These are phyloP conservation scores for Citrus medica DNA, from an alignment of 345 rosid species.

Conservation along the genomic window DNA sequence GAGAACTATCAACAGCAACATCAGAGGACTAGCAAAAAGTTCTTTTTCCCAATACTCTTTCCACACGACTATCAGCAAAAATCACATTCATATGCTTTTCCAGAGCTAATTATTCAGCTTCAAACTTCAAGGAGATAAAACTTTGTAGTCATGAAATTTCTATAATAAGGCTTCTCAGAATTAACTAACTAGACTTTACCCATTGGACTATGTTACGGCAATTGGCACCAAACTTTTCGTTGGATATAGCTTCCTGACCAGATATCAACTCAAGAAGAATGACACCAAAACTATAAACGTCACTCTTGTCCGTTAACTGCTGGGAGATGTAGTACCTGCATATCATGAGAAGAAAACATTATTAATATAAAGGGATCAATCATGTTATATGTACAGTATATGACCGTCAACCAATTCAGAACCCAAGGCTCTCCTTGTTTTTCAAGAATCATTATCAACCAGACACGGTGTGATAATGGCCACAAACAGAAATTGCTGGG, in stretches of 20 bases:
- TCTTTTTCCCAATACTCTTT: not conserved
- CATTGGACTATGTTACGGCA: slow-evolving; percentile 99
- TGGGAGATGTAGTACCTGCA: slow-evolving; percentile 94
- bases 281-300: slow-evolving; percentile 96
- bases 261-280: slow-evolving; percentile 95
- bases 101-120: not conserved
- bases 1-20: not conserved
- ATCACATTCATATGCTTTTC: not conserved
- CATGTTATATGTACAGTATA: not conserved
- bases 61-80: not conserved
- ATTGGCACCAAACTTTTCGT: slow-evolving; percentile 79
- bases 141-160: not conserved
- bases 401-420: not conserved
- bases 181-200: slow-evolving; percentile 46
- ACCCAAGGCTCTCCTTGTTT: not conserved
- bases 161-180: not conserved
- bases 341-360: slow-evolving; percentile 8
- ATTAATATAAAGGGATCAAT: not conserved
- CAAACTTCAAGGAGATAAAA: not conserved
- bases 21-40: not conserved
- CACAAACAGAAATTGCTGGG: not conserved
- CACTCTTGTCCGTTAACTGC: slow-evolving; percentile 96
- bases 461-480: not conserved
- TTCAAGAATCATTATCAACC: not conserved
- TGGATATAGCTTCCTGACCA: slow-evolving; percentile 94